Evolutionary conservation across 306 rosid genomes (phyloP).

Genomic region (Prosopis cineraria): DNA sequence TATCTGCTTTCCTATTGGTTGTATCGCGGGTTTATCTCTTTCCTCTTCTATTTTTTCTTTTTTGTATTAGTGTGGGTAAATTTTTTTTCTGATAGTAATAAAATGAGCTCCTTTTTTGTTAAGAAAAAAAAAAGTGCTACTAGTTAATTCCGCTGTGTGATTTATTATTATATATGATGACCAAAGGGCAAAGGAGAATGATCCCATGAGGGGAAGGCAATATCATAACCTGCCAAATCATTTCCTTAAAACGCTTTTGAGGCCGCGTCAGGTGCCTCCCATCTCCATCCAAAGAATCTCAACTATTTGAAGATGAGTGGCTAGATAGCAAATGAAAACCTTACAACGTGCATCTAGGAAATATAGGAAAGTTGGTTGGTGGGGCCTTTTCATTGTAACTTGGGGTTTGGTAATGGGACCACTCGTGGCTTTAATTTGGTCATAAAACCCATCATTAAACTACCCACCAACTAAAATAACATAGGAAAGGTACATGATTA

Average conservation of each 20-base stretch:
- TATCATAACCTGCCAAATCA: too few species aligned
- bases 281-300: constrained; percentile 13
- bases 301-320: neutral
- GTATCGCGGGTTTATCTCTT: too few species aligned
- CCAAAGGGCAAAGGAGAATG: neutral
- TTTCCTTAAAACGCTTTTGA: constrained; percentile 6
- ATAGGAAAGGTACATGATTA: constrained; percentile 24
- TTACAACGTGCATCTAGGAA: constrained; percentile 11
- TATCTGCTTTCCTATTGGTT: too few species aligned
- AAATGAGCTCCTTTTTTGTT: too few species aligned
- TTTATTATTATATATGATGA: neutral
- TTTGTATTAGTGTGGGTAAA: too few species aligned
- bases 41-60: too few species aligned
- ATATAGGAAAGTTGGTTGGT: constrained; percentile 3
- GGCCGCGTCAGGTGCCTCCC: neutral
- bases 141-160: neutral
- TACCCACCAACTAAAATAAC: constrained; percentile 38
- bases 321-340: constrained; percentile 18
- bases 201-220: neutral
- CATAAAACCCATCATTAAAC: constrained; percentile 42
- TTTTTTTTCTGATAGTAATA: too few species aligned
- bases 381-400: constrained; percentile 29
- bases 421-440: constrained; percentile 41
- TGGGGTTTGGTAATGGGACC: constrained; percentile 45
- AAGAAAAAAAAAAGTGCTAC: too few species aligned